Evolutionary conservation across 257 asterid genomes (phyloP), one percentile per base, ranked within the genome.

Genomic region (Lavandula angustifolia): DNA sequence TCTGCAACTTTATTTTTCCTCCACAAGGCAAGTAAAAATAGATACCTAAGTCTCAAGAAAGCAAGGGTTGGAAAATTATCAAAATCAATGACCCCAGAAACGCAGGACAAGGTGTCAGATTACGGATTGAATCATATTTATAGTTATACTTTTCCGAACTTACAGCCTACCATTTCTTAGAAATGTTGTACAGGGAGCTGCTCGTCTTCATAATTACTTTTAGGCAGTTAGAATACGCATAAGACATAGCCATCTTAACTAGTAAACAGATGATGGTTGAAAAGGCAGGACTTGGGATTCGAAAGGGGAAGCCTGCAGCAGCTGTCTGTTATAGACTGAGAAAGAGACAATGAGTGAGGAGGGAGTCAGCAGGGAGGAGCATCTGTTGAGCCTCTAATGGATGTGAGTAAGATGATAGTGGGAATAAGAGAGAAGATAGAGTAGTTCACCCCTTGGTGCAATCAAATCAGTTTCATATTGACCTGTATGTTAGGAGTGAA

Each of bases 11-110:
- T 34, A 10, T 3, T 53, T 48, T 66, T 51, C 13, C 41, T 12
- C 50, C 67, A 47, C 57, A 49, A 66, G 48, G 71, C 43, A 40
- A 29, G 38, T 41, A 63, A 55, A 55, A 9, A 54, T 40, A 46
- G 51, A 22, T 60, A 35, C 12, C 41, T 48, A 47, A 55, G 62
- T 55, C 48, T 43, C 60, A 4, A 65, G 49, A 57, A 46, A 18
- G 51, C 17, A 48, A 58, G 22, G 34, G 42, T 34, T 14, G 32
- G 32, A 49, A 60, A 60, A 29, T 49, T n/a, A 55, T 35, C 33
- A 7, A 55, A 50, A 56, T 58, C 14, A 8, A n/a, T 8, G 10
- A 12, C 52, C 37, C 32, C 44, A 54, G 49, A 57, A 54, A 53
- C 33, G 53, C 60, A 54, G n/a, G 27, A 54, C 40, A 9, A 22